A percentile compares a stretch with the other conserved stretches of the same genome.
Conservation (phyloP, 768 basidiomycete genomes). For the Boletus insuetus region DNA sequence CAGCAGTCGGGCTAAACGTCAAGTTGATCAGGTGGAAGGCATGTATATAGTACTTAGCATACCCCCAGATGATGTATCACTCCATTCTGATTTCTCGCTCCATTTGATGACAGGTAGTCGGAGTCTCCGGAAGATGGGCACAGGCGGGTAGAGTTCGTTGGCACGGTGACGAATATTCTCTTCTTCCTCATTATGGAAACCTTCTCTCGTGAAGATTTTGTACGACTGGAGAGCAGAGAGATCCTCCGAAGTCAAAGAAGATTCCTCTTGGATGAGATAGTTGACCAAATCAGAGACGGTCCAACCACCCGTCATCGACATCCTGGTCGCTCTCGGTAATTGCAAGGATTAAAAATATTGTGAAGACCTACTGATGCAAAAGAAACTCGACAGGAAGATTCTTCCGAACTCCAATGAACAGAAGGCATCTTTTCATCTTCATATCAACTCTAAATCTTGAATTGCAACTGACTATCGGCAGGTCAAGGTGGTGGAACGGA, state of each 20-base stretch:
- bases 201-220: constrained; percentile 14
- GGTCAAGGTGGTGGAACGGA: neutral
- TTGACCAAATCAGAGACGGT: neutral
- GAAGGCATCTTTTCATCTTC: neutral
- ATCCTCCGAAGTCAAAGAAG: neutral
- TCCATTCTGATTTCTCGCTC: constrained; percentile 73
- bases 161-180: constrained; percentile 53
- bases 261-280: neutral
- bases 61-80: constrained; percentile 78
- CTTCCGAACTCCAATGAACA: neutral
- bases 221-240: neutral
- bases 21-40: neutral
- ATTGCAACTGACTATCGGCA: neutral
- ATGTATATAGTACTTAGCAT: neutral
- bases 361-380: neutral
- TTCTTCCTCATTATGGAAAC: constrained; percentile 7
- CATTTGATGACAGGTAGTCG: constrained; percentile 81
- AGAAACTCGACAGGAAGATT: neutral
- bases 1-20: constrained; percentile 59
- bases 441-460: constrained; percentile 38
- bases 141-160: constrained; percentile 78
- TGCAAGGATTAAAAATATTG: neutral
- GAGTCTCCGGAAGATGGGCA: constrained; percentile 61
- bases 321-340: neutral
- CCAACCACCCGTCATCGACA: neutral